Evolutionary conservation across 164 flowering plant genomes (phyloP).

Genomic region (Magnolia officinalis): DNA sequence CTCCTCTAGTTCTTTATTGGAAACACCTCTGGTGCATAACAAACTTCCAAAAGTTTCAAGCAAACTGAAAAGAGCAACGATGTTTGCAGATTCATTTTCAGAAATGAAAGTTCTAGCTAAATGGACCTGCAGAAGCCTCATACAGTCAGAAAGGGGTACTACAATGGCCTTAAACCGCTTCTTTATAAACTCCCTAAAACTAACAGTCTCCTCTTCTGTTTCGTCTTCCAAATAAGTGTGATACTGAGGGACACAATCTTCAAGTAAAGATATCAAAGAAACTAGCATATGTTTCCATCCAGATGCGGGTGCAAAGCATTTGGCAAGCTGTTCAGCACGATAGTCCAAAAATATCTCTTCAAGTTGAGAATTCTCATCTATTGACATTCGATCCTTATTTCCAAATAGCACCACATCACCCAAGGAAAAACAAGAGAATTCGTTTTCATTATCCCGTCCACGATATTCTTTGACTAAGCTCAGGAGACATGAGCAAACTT

Average conservation of each 20-base stretch:
- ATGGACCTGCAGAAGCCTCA: not conserved
- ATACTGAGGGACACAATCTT: conserved; percentile 41
- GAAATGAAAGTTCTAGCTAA: not conserved
- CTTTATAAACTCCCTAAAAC: conserved; percentile 4
- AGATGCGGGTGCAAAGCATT: conserved; percentile 34
- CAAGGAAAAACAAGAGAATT: not conserved
- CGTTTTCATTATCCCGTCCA: not conserved
- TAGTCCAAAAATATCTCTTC: conserved; percentile 2
- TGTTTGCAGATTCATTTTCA: not conserved
- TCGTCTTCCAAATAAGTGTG: conserved; percentile 21
- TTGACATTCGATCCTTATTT: not conserved
- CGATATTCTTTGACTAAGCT: not conserved
- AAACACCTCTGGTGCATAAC: not conserved
- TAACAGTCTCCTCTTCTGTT: conserved; percentile 19
- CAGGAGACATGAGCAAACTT: not conserved
- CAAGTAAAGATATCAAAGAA: conserved; percentile 43
- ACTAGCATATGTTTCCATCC: conserved; percentile 40
- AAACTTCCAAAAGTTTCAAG: conserved; percentile 1
- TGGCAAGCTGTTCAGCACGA: conserved; percentile 25
- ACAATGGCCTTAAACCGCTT: not conserved
- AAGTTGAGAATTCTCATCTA: not conserved
- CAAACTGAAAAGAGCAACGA: not conserved
- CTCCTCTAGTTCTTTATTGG: conserved; percentile 22
- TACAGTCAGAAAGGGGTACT: not conserved
- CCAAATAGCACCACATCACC: conserved; percentile 1